phyloP scores from a whole-genome alignment of 805 yeast genomes.

The Pichia gijzeniarum region DNA sequence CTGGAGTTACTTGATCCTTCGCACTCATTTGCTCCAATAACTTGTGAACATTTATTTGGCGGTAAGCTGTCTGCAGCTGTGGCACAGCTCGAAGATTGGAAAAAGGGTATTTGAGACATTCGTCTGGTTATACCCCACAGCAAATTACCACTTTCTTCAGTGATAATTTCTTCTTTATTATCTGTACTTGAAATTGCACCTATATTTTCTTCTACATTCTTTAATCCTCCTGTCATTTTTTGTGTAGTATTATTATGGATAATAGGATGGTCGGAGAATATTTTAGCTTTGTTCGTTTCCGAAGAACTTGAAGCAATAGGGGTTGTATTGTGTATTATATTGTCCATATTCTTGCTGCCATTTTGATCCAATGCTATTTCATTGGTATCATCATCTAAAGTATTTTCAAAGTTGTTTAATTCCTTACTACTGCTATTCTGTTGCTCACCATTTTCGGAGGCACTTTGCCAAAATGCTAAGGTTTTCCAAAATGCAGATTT shows the following conservation, averaged over 20 bases:
- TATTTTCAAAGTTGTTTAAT: background rate
- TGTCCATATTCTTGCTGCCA: too few species aligned
- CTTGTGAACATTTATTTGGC: constrained; percentile 3
- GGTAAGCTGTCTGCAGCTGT: background rate
- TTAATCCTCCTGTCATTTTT: too few species aligned
- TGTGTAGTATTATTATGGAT: too few species aligned
- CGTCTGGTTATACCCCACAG: constrained; percentile 9
- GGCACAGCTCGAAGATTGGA: background rate
- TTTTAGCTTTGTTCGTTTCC: too few species aligned
- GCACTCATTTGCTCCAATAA: background rate
- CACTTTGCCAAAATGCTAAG: constrained; percentile 6
- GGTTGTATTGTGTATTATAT: too few species aligned
- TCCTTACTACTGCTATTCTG: background rate
- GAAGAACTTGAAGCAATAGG: too few species aligned
- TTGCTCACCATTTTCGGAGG: background rate
- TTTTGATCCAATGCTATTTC: too few species aligned
- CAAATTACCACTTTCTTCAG: background rate
- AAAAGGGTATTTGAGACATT: constrained; percentile 1
- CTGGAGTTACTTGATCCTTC: background rate
- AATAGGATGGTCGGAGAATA: too few species aligned
- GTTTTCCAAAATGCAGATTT: constrained; percentile 7
- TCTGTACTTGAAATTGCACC: too few species aligned
- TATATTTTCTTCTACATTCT: too few species aligned
- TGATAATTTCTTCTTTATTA: too few species aligned
- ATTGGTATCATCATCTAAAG: too few species aligned